Evolutionary conservation across 2,329 filamentous ascomycete genomes (phyloP).

Genomic region (Ophiosphaerella herpotricha): DNA sequence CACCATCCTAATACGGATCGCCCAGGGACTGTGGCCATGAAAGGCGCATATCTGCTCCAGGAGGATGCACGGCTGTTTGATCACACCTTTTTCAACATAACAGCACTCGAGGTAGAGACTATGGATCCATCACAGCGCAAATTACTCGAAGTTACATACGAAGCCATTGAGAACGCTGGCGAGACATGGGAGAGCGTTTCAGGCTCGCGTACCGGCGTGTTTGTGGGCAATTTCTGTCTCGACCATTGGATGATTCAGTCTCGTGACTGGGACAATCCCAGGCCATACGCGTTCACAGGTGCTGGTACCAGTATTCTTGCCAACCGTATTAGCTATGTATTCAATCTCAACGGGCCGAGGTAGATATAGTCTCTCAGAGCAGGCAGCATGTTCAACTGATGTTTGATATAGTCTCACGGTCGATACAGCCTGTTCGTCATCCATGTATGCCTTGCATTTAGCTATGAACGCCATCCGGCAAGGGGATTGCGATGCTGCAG

Average conservation of each 20-base stretch:
- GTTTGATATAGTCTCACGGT: slow-evolving; percentile 17
- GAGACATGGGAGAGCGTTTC: slow-evolving; percentile 27
- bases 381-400: no score
- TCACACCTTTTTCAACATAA: slow-evolving; percentile 36
- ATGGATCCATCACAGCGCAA: slow-evolving; percentile 37
- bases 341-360: slow-evolving; percentile 30
- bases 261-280: slow-evolving; percentile 17
- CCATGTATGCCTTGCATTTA: slow-evolving; percentile 29
- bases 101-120: slow-evolving; percentile 13
- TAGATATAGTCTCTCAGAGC: slow-evolving; percentile 13
- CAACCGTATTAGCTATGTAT: slow-evolving; percentile 35
- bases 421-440: slow-evolving; percentile 32
- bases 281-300: slow-evolving; percentile 19
- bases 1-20: slow-evolving; percentile 27
- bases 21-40: slow-evolving; percentile 29
- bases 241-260: slow-evolving; percentile 20
- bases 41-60: slow-evolving; percentile 33
- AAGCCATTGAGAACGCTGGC: slow-evolving; percentile 48
- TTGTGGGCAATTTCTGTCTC: slow-evolving; percentile 21
- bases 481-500: slow-evolving; percentile 27
- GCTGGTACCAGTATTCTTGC: slow-evolving; percentile 17
- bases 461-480: slow-evolving; percentile 19
- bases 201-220: slow-evolving; percentile 26
- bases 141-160: slow-evolving; percentile 35
- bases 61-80: slow-evolving; percentile 45